Evolutionary conservation across 2,329 filamentous ascomycete genomes (phyloP).

Genomic region (Diaporthe longicolla): DNA sequence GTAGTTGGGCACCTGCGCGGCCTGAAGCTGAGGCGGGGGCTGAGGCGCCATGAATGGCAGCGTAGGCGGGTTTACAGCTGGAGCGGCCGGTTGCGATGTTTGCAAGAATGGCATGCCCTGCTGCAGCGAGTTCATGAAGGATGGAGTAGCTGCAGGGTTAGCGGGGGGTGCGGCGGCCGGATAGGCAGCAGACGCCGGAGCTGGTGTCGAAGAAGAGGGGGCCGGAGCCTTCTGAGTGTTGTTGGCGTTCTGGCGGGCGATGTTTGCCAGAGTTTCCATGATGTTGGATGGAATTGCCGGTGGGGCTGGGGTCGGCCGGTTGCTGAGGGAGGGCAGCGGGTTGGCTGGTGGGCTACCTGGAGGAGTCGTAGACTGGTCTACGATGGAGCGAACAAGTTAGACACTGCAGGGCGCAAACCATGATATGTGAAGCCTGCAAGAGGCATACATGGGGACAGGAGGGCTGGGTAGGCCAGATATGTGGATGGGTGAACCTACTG

Average conservation of each 20-base stretch:
- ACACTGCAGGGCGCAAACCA: slow-evolving; percentile 44
- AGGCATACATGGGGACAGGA: slow-evolving; percentile 30
- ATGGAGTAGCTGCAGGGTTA: slow-evolving; percentile 47
- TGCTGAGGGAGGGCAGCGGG: slow-evolving; percentile 57
- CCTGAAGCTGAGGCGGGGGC: slow-evolving; percentile 49
- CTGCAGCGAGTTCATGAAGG: slow-evolving; percentile 45
- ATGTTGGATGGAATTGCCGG: slow-evolving; percentile 69
- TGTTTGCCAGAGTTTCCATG: slow-evolving; percentile 83
- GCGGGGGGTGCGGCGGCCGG: slow-evolving; percentile 46
- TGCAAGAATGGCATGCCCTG: slow-evolving; percentile 48
- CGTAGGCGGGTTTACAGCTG: slow-evolving; percentile 71
- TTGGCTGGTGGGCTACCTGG: slow-evolving; percentile 71
- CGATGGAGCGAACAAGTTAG: slow-evolving; percentile 56
- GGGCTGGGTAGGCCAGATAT: slow-evolving; percentile 13
- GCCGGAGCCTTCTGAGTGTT: slow-evolving; percentile 57
- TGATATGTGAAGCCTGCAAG: neutral
- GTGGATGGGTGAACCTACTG: slow-evolving; percentile 41
- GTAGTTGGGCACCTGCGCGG: slow-evolving; percentile 50
- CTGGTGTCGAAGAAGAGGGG: slow-evolving; percentile 51
- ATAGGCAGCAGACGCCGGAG: slow-evolving; percentile 49
- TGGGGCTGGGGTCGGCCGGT: slow-evolving; percentile 54
- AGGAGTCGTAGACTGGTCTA: slow-evolving; percentile 81
- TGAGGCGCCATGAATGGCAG: slow-evolving; percentile 52
- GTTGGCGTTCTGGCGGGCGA: slow-evolving; percentile 80
- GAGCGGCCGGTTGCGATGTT: slow-evolving; percentile 61